phyloP scores from a whole-genome alignment of 192 early-diverging fungal species.

The Backusella australiensis region DNA sequence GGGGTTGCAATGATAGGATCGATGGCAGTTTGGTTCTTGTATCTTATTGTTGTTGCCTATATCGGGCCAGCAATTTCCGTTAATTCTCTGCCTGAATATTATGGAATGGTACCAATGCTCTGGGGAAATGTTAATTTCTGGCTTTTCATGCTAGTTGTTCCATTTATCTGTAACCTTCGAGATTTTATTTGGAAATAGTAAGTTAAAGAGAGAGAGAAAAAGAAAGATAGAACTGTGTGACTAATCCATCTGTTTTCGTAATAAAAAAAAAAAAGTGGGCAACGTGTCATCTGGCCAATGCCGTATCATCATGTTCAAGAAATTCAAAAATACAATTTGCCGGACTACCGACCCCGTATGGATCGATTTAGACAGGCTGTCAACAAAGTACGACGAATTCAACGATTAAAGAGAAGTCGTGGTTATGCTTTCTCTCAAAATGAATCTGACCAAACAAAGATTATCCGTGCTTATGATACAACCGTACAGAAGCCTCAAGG shows the following conservation, averaged over 20 bases:
- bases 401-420: slow-evolving; percentile 86
- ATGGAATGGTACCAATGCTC: slow-evolving; percentile 64
- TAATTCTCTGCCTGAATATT: slow-evolving; percentile 66
- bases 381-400: slow-evolving; percentile 90
- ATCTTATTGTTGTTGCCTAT: slow-evolving; percentile 80
- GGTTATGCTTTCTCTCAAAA: slow-evolving; percentile 99
- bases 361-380: slow-evolving; percentile 98
- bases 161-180: slow-evolving; percentile 77
- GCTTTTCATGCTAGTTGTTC: slow-evolving; percentile 82
- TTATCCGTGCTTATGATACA: slow-evolving; percentile 57
- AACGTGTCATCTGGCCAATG: slow-evolving; percentile 73
- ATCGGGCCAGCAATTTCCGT: slow-evolving; percentile 65
- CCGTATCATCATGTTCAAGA: slow-evolving; percentile 97
- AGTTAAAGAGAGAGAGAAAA: slow-evolving; percentile 31
- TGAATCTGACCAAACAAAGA: slow-evolving; percentile 85
- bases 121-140: slow-evolving; percentile 80
- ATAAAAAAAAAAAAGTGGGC: slow-evolving; percentile 43
- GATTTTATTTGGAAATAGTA: slow-evolving; percentile 98
- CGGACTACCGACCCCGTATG: slow-evolving; percentile 95
- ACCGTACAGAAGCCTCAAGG: slow-evolving; percentile 52
- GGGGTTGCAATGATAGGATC: slow-evolving; percentile 88
- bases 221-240: neutral
- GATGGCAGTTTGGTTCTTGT: slow-evolving; percentile 83
- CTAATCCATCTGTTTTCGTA: slow-evolving; percentile 5
- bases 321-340: slow-evolving; percentile 99